Conservation (phyloP, 139 green algal genomes). For the Closterium sp. region DNA sequence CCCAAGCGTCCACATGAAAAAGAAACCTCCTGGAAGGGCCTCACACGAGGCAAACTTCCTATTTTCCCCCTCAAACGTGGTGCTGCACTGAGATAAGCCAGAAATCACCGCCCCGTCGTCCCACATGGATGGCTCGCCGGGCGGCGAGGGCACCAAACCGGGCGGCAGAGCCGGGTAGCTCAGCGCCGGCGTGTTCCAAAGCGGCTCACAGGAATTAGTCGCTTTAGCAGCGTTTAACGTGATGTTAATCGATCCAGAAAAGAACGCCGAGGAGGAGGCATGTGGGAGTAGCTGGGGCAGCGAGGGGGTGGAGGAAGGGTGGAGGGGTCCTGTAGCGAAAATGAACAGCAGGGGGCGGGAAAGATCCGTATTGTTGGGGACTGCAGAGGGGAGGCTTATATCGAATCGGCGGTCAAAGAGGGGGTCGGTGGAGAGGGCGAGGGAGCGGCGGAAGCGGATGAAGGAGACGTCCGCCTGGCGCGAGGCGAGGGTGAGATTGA, state of each 20-base stretch:
- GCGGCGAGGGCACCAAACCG: background rate
- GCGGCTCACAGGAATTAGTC: background rate
- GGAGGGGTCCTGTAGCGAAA: conserved; percentile 10
- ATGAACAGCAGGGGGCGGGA: background rate
- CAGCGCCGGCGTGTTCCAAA: background rate
- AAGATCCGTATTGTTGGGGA: background rate
- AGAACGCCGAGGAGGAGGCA: background rate
- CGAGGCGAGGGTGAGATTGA: background rate
- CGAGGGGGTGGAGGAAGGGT: background rate
- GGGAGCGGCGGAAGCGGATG: background rate
- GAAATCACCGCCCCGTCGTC: background rate
- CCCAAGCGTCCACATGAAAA: conserved; percentile 20
- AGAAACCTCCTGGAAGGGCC: conserved; percentile 6
- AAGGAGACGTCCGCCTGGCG: conserved; percentile 20
- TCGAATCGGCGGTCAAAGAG: conserved; percentile 12
- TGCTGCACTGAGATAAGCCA: conserved; percentile 2
- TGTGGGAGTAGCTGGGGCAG: conserved; percentile 10
- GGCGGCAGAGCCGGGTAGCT: conserved; percentile 17
- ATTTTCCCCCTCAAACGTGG: conserved; percentile 18
- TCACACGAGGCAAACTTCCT: background rate
- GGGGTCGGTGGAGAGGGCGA: background rate
- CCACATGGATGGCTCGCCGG: background rate
- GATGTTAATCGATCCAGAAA: conserved; percentile 6
- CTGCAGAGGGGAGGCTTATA: background rate
- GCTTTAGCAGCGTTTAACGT: background rate